A percentile compares a stretch with the other conserved stretches of the same genome.
Conservation (phyloP, 768 basidiomycete genomes). For the Auricularia heimuer region DNA sequence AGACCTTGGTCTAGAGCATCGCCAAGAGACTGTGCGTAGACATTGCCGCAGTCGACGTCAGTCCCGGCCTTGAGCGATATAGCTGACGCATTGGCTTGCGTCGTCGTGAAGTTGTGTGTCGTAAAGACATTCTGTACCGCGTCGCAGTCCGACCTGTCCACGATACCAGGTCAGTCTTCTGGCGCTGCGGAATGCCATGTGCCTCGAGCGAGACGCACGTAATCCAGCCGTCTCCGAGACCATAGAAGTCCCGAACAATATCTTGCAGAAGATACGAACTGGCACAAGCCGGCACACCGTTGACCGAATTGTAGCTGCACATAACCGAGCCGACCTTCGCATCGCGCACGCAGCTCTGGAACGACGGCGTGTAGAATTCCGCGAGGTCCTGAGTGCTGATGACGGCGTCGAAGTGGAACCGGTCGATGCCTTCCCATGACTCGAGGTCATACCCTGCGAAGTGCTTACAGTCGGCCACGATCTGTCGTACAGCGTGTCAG, state of each 20-base stretch:
- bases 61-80: conserved; percentile 43
- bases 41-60: conserved; percentile 45
- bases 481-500: background rate
- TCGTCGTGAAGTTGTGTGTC: conserved; percentile 38
- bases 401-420: conserved; percentile 43
- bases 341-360: conserved; percentile 52
- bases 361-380: conserved; percentile 46
- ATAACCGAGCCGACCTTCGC: conserved; percentile 51
- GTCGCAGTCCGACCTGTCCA: conserved; percentile 41
- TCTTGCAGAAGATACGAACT: conserved; percentile 39
- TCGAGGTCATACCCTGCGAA: conserved; percentile 51
- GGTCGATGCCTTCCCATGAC: conserved; percentile 41
- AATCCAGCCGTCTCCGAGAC: conserved; percentile 35
- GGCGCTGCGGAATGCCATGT: background rate
- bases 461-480: conserved; percentile 49
- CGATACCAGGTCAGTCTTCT: too few relatives aligned
- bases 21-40: conserved; percentile 35
- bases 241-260: conserved; percentile 42
- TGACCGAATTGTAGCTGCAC: conserved; percentile 53
- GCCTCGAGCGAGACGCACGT: background rate
- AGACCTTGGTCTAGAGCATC: conserved; percentile 39
- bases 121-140: conserved; percentile 41
- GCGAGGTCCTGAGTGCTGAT: conserved; percentile 45
- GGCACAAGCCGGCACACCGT: conserved; percentile 48
- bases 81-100: conserved; percentile 38